Percentiles rank a stretch among this genome's conserved stretches.
Conservation (phyloP, 768 basidiomycete genomes). For the Trametes meyenii region DNA sequence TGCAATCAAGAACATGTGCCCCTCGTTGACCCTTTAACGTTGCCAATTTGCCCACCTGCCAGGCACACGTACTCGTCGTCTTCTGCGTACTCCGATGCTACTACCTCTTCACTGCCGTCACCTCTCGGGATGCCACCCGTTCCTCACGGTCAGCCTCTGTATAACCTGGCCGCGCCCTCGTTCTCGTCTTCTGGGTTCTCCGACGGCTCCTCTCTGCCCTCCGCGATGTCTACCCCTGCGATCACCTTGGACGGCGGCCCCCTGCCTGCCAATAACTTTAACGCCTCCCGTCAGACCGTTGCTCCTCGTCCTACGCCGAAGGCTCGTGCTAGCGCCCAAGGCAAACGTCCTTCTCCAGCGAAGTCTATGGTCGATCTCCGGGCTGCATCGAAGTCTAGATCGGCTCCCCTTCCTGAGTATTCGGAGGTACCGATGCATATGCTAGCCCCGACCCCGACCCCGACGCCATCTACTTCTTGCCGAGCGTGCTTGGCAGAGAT, state of each 20-base stretch:
- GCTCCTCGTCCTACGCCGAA: neutral
- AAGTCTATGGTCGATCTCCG: neutral
- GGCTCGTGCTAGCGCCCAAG: neutral
- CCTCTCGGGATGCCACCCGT: neutral
- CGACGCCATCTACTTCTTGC: neutral
- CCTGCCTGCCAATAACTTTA: neutral
- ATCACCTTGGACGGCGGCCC: conserved; percentile 15
- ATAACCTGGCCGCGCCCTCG: neutral
- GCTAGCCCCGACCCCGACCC: too few species aligned
- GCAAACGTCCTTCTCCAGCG: neutral
- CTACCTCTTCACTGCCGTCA: conserved; percentile 10
- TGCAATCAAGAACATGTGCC: neutral
- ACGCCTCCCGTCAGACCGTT: neutral
- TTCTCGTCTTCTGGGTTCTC: neutral
- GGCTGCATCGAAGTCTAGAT: neutral
- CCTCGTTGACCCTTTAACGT: neutral
- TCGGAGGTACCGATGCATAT: neutral
- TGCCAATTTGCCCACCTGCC: neutral
- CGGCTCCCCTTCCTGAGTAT: neutral
- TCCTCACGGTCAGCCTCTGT: neutral
- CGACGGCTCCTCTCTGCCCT: neutral
- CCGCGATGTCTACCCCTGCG: conserved; percentile 2
- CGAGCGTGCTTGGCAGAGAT: conserved; percentile 7
- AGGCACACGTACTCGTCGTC: conserved; percentile 2
- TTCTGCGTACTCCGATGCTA: conserved; percentile 3